Conservation (phyloP, 2,329 filamentous ascomycete species). For the Mariannaea elegans region DNA sequence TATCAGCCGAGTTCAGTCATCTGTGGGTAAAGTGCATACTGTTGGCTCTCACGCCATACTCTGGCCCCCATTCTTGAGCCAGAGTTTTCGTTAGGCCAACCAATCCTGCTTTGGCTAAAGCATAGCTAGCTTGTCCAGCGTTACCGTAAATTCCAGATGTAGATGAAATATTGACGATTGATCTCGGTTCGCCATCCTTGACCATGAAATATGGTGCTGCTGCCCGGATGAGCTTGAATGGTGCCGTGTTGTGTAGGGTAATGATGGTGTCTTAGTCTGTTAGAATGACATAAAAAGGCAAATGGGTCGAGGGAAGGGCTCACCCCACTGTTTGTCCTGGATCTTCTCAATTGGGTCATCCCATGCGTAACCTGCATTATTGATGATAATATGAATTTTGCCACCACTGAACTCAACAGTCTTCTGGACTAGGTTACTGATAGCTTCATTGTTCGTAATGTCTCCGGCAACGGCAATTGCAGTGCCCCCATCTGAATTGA, state of each 20-base stretch:
- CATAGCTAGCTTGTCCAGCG: conserved; percentile 88
- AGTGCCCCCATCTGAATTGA: conserved; percentile 9
- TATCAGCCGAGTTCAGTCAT: neutral
- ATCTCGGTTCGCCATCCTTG: conserved; percentile 79
- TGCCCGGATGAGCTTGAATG: conserved; percentile 82
- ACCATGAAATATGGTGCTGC: conserved; percentile 89
- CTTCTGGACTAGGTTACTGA: conserved; percentile 7
- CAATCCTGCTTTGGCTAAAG: conserved; percentile 84
- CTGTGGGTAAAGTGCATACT: neutral
- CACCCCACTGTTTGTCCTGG: conserved; percentile 82
- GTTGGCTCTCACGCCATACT: conserved; percentile 23
- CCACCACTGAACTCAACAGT: conserved; percentile 13
- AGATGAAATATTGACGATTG: conserved; percentile 84
- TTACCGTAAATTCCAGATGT: conserved; percentile 88
- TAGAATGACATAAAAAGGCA: neutral
- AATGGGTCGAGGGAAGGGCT: neutral
- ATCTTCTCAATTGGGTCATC: conserved; percentile 93
- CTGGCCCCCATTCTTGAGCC: conserved; percentile 86
- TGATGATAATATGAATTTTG: conserved; percentile 22
- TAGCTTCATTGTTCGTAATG: conserved; percentile 16
- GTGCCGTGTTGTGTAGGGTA: conserved; percentile 82
- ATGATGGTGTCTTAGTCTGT: conserved; percentile 74
- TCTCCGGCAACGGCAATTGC: conserved; percentile 16
- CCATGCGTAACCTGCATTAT: conserved; percentile 52
- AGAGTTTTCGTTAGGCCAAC: conserved; percentile 87